These are phyloP conservation scores for Suillus clintonianus DNA, from an alignment of 768 basidiomycete genomes.

Conservation along the genomic window DNA sequence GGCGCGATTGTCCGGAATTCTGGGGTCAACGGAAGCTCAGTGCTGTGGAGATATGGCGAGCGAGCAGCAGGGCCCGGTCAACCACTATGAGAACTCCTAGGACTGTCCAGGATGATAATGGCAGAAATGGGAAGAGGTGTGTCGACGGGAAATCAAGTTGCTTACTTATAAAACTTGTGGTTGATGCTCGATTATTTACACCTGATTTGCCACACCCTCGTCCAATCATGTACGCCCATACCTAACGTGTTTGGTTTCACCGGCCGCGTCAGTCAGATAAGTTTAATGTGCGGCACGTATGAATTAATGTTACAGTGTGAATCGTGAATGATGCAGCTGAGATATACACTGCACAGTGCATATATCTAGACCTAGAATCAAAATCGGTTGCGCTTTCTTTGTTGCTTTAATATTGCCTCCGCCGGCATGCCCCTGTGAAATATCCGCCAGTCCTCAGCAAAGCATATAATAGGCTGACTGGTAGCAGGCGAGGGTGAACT, in stretches of 20 bases:
- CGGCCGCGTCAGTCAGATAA: background rate
- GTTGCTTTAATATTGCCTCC: conserved; percentile 45
- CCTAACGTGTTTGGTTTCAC: background rate
- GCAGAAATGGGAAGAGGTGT: background rate
- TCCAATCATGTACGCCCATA: background rate
- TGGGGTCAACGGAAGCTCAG: background rate
- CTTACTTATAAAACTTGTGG: background rate
- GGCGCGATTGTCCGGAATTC: background rate
- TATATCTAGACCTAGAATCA: conserved; percentile 18
- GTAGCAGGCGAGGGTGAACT: background rate
- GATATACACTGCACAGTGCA: background rate
- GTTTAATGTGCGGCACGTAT: background rate
- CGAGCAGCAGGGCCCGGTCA: background rate
- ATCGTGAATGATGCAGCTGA: background rate
- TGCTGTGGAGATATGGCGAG: background rate
- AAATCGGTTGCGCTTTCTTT: conserved; percentile 61
- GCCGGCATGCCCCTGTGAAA: conserved; percentile 36
- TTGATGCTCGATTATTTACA: background rate
- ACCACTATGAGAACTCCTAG: background rate
- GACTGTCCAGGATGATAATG: background rate
- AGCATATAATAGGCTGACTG: background rate
- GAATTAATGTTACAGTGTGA: background rate
- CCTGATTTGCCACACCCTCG: background rate
- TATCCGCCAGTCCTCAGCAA: background rate
- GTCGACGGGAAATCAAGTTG: background rate